Conservation (phyloP, 2,329 filamentous ascomycete genomes). For the Immersiporthe knoxdaviesiana region DNA sequence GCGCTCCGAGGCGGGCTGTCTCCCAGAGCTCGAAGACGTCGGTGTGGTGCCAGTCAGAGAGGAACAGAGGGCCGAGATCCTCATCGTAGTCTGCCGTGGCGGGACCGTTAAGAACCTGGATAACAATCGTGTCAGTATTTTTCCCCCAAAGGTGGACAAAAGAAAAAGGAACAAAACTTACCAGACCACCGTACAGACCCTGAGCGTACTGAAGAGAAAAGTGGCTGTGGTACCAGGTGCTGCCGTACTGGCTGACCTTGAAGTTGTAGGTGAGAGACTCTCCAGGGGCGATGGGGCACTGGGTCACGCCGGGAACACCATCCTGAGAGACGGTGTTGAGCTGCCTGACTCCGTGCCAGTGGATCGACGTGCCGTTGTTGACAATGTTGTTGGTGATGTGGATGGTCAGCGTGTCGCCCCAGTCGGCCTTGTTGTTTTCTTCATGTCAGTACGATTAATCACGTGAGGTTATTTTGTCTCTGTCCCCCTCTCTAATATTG, state of each 20-base stretch:
- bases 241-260: constrained; percentile 41
- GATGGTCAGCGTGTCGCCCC: constrained; percentile 54
- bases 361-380: constrained; percentile 44
- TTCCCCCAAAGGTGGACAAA: too few species aligned
- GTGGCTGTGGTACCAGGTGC: constrained; percentile 44
- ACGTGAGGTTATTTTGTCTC: too few species aligned
- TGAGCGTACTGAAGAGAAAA: constrained; percentile 42
- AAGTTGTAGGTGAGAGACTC: constrained; percentile 40
- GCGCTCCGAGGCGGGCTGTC: constrained; percentile 26
- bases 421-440: constrained; percentile 42
- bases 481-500: too few species aligned
- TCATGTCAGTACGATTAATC: not conserved
- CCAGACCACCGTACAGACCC: constrained; percentile 46
- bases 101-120: constrained; percentile 51
- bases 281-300: constrained; percentile 46
- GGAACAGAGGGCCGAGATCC: constrained; percentile 51
- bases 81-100: constrained; percentile 51
- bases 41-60: constrained; percentile 54
- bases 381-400: constrained; percentile 64
- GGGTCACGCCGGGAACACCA: constrained; percentile 45
- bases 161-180: not conserved
- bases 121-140: not conserved
- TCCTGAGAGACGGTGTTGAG: constrained; percentile 47
- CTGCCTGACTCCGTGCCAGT: constrained; percentile 54
- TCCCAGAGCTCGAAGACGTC: constrained; percentile 33